These are phyloP conservation scores for Magnaporthiopsis poae DNA, from an alignment of 2,329 filamentous ascomycete species.

Conservation along the genomic window DNA sequence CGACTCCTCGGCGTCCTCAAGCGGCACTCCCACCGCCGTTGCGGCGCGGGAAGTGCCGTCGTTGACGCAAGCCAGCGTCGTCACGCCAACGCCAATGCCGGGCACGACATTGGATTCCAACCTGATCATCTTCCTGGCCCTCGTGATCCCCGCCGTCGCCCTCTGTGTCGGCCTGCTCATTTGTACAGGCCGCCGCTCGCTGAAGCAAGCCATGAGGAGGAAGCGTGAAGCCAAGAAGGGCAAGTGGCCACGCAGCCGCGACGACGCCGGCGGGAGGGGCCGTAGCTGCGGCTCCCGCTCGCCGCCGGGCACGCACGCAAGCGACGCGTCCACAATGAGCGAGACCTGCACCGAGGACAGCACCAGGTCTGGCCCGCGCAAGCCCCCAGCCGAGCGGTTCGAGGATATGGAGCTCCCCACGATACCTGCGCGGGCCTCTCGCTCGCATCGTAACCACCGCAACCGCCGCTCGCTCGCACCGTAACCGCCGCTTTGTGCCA, in stretches of 20 bases:
- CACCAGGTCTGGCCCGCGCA: too few relatives aligned
- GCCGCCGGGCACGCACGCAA: background rate
- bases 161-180: background rate
- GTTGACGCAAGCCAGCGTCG: background rate
- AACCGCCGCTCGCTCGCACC: too few relatives aligned
- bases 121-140: background rate
- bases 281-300: too few relatives aligned
- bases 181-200: background rate
- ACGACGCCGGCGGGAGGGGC: background rate
- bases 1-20: background rate
- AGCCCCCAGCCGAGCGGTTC: too few relatives aligned
- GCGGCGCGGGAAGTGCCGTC: background rate
- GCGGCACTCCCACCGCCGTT: background rate
- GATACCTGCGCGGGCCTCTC: too few relatives aligned
- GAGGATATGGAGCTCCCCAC: background rate
- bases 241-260: slow-evolving; percentile 12
- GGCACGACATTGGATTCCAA: background rate
- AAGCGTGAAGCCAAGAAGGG: background rate
- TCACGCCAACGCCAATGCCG: background rate
- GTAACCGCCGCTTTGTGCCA: too few relatives aligned
- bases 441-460: background rate
- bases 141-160: background rate
- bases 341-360: background rate
- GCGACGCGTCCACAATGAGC: background rate
- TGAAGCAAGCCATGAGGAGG: background rate